Conservation (phyloP, 1,284 basidiomycete species). For the Hypsizygus ulmarius region DNA sequence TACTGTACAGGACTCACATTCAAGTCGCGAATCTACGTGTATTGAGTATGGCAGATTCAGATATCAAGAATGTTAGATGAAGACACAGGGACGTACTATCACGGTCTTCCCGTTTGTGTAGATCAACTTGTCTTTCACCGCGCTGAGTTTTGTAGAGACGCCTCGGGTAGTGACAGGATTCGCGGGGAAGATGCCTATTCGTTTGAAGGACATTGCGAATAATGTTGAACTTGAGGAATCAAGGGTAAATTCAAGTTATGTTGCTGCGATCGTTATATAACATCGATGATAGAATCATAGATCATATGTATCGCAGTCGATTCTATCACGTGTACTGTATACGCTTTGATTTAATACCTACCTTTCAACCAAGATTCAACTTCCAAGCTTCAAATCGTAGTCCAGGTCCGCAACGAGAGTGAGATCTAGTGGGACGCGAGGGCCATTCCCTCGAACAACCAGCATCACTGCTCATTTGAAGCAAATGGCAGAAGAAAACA, state of each 20-base stretch:
- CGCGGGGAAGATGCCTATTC: constrained; percentile 60
- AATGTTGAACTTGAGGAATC: neutral
- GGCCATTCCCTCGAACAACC: no score
- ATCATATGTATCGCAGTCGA: no score
- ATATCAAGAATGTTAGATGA: constrained; percentile 21
- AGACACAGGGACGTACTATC: constrained; percentile 55
- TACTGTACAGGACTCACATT: constrained; percentile 33
- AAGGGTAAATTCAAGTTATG: neutral
- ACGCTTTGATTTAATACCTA: no score
- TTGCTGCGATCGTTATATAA: constrained; percentile 2
- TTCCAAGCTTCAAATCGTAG: no score
- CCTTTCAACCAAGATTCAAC: no score
- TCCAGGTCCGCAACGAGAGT: neutral
- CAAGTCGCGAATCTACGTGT: constrained; percentile 45
- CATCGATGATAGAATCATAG: no score
- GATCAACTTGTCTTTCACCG: constrained; percentile 81
- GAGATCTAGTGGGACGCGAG: no score
- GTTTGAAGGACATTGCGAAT: constrained; percentile 55
- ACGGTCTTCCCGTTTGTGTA: constrained; percentile 87
- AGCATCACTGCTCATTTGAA: no score
- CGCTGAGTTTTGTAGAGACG: constrained; percentile 77
- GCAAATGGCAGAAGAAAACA: no score
- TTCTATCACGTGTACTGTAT: no score
- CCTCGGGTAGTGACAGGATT: constrained; percentile 78
- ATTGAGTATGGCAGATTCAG: neutral